Evolutionary conservation across 352 stramenopile genomes (phyloP), one percentile per base, ranked within the genome.

Genomic region (Salisapilia sapeloensis): DNA sequence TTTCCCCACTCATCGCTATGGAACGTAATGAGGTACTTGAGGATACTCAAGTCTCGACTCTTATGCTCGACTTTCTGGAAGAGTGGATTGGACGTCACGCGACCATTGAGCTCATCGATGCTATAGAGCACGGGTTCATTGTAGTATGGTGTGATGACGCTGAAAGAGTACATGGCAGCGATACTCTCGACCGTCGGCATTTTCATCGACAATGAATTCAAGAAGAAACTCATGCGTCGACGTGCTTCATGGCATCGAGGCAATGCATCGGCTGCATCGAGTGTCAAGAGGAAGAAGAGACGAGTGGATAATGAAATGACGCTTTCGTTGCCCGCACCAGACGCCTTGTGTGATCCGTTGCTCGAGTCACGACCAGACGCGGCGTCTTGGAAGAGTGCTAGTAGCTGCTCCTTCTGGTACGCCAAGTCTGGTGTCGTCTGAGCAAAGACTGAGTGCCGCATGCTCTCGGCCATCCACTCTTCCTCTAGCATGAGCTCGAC

Each of bases 1-100:
- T 87, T 89, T 16, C 65, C 71, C 77, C 77, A 92, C 41, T 92
- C 77, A 40, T 87, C 66, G 25, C 72, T 74, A 39, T 90, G 71
- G 40, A 90, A 87, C 19, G 77, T 90, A 28, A 86, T 66, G 21
- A 92, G 37, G 38, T 92, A 90, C 49, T 90, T 90, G 29, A 92
- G 52, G 56, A 92, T 89, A 36, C 72, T 86, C 34, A 92, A 47
- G 33, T 92, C 70, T 16, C 74, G 67, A 12, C 60, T 57, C 49
- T 89, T 92, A 9, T 74, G 53, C 29, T 92, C 76, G 14, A 89
- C 71, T 42, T 87, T 84, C 24, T 53, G 56, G 56, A 91, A 91
- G 19, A 91, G 49, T 24, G 76, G 76, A 34, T 91, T 91, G 8
- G 75, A 56, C 27, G 69, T 71, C 19, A 91, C 71, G 20, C 75